Conservation (phyloP, 1,284 basidiomycete species). For the Neonothopanus nambi region DNA sequence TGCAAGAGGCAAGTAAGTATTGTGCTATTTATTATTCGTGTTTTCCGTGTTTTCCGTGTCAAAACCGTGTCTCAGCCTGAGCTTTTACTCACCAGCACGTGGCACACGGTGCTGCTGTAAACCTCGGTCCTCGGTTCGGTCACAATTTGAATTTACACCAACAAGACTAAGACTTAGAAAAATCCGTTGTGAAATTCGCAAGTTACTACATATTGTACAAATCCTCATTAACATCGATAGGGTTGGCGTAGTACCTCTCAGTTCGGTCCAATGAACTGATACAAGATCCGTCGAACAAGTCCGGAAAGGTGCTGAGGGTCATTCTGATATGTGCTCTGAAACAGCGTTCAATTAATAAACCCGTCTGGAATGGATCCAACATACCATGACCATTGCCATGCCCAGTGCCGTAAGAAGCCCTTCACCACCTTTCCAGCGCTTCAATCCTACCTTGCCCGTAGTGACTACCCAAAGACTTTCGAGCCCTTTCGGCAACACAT, state of each 20-base stretch:
- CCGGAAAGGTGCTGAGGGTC: constrained; percentile 89
- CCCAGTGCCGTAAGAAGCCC: constrained; percentile 68
- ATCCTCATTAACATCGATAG: too few relatives aligned
- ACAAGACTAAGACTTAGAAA: too few relatives aligned
- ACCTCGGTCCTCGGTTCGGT: too few relatives aligned
- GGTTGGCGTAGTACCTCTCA: constrained; percentile 33
- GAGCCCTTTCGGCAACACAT: constrained; percentile 89
- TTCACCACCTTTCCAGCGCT: constrained; percentile 72
- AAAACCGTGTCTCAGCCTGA: too few relatives aligned
- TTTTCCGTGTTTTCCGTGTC: too few relatives aligned
- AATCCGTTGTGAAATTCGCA: too few relatives aligned
- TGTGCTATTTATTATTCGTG: too few relatives aligned
- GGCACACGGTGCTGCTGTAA: too few relatives aligned
- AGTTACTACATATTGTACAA: too few relatives aligned
- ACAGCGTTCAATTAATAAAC: neutral
- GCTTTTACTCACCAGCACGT: too few relatives aligned
- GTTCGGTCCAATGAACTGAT: constrained; percentile 91
- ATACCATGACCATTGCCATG: constrained; percentile 91
- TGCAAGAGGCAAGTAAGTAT: too few relatives aligned
- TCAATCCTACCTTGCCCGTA: constrained; percentile 73
- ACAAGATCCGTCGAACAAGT: constrained; percentile 83
- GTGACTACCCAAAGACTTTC: constrained; percentile 87
- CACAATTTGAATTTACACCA: too few relatives aligned
- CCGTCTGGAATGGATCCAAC: constrained; percentile 23
- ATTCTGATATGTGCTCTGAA: constrained; percentile 58